Conservation (phyloP, 2,329 filamentous ascomycete genomes). For the Aspergillus niger region DNA sequence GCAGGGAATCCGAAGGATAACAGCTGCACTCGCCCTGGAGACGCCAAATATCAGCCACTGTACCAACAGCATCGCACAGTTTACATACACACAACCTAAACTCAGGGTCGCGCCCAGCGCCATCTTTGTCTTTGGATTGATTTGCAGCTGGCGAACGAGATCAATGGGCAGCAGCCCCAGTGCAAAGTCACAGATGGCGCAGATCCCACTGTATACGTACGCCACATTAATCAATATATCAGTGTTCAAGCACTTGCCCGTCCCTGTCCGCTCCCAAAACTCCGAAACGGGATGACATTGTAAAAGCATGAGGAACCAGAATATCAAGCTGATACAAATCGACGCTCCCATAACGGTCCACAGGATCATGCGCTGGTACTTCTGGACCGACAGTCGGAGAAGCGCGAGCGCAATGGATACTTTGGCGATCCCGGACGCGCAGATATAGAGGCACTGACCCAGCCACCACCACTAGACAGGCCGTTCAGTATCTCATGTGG, state of each 20-base stretch:
- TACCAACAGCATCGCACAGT: neutral
- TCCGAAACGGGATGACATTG: conserved; percentile 53
- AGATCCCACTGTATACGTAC: conserved; percentile 50
- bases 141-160: conserved; percentile 55
- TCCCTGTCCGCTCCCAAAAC: conserved; percentile 48
- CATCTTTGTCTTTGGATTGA: conserved; percentile 53
- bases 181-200: conserved; percentile 49
- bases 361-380: conserved; percentile 47
- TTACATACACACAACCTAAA: conserved; percentile 51
- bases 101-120: conserved; percentile 54
- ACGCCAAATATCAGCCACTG: neutral
- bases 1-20: conserved; percentile 48
- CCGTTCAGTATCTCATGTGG: neutral
- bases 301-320: conserved; percentile 51
- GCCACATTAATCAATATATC: conserved; percentile 53
- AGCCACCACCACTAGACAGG: conserved; percentile 47
- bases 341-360: conserved; percentile 44
- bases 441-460: conserved; percentile 52
- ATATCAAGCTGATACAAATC: conserved; percentile 45
- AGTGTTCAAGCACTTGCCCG: conserved; percentile 43
- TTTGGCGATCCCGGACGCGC: conserved; percentile 48
- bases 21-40: conserved; percentile 35
- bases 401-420: conserved; percentile 54
- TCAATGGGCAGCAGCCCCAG: conserved; percentile 53
- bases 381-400: conserved; percentile 48